A percentile compares a stretch with the other conserved stretches of the same genome.
Evolutionary conservation across 805 yeast genomes (phyloP).

Genomic region (Yarrowia sp.): DNA sequence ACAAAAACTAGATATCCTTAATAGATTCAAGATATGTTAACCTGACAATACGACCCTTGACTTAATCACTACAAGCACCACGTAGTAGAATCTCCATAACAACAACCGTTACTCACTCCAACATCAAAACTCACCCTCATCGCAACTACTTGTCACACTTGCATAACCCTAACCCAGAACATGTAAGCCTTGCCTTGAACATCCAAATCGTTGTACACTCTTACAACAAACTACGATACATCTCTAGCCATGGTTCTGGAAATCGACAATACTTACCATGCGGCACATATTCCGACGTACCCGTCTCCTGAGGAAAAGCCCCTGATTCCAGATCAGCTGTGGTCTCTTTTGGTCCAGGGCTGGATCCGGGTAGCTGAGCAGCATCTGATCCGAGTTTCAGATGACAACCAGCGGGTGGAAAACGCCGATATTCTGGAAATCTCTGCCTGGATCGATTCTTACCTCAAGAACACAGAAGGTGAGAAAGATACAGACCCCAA

Average conservation of each 20-base stretch:
- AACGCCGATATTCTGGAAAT: slow-evolving; percentile 19
- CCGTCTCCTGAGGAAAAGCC: background rate
- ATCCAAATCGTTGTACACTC: background rate
- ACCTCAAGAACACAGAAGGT: background rate
- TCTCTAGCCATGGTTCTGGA: background rate
- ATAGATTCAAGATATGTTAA: too few species aligned
- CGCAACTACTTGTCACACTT: too few species aligned
- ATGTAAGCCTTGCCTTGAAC: background rate
- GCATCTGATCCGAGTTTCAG: slow-evolving; percentile 10
- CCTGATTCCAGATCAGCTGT: background rate
- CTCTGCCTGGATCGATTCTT: background rate
- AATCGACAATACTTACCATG: slow-evolving; percentile 7
- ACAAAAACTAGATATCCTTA: too few species aligned
- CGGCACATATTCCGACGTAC: background rate
- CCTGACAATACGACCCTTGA: too few species aligned
- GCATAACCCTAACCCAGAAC: slow-evolving; percentile 8
- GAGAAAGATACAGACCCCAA: background rate
- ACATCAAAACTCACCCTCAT: too few species aligned
- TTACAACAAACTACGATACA: background rate
- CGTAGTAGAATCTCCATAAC: too few species aligned
- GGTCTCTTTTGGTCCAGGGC: background rate
- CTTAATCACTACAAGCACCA: too few species aligned
- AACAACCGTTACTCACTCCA: too few species aligned
- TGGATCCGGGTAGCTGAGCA: slow-evolving; percentile 8
- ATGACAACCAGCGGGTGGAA: slow-evolving; percentile 14